These are phyloP conservation scores for Carex cristatella DNA, from an alignment of 176 grass and related monocot genomes.

Conservation along the genomic window DNA sequence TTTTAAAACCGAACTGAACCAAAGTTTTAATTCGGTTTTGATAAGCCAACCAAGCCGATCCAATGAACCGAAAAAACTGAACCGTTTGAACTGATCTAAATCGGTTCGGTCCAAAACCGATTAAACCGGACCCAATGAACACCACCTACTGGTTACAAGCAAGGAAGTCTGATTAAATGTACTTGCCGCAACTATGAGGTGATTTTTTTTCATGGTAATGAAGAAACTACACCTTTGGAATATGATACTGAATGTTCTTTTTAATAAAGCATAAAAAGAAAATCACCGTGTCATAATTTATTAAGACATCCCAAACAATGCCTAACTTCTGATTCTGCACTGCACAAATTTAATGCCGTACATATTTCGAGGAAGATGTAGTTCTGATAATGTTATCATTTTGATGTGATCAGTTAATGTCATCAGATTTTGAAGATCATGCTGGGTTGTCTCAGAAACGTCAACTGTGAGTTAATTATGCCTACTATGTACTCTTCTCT, in stretches of 20 bases:
- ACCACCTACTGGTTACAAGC: constrained; percentile 37
- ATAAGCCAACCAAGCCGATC: too few species aligned
- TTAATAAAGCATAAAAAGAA: constrained; percentile 24
- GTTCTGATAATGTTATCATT: constrained; percentile 13
- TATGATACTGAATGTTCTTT: too few species aligned
- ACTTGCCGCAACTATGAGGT: background rate
- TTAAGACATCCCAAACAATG: background rate
- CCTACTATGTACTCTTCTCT: background rate
- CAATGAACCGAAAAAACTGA: too few species aligned
- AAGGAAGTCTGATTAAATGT: constrained; percentile 21
- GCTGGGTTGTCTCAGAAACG: constrained; percentile 49
- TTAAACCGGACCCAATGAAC: too few species aligned
- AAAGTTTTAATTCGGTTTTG: too few species aligned
- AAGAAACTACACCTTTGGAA: background rate
- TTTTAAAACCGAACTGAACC: too few species aligned
- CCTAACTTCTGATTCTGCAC: background rate
- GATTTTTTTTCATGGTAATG: background rate
- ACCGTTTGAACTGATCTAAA: too few species aligned
- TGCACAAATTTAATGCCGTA: background rate
- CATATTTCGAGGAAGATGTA: background rate
- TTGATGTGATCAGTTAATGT: constrained; percentile 45
- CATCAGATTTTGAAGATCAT: constrained; percentile 55
- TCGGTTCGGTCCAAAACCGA: too few species aligned
- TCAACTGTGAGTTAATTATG: constrained; percentile 46
- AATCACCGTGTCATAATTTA: constrained; percentile 30